A percentile compares a stretch with the other conserved stretches of the same genome.
phyloP scores from a whole-genome alignment of 495 filamentous ascomycete species.

The Penicillium flavigenum region DNA sequence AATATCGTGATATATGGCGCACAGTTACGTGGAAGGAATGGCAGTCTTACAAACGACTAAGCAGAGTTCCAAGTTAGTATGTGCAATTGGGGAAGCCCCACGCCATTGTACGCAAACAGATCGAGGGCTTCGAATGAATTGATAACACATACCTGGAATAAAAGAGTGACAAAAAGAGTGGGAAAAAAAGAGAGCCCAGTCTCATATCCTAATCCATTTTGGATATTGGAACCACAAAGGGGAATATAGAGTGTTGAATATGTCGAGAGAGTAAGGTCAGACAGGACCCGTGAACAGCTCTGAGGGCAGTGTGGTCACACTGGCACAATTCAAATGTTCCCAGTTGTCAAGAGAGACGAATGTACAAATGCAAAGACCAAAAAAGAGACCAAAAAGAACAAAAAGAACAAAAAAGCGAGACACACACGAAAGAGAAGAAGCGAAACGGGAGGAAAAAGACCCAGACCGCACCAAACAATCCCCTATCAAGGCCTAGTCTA shows the following conservation, averaged over 20 bases:
- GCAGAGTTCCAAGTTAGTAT: slow-evolving; percentile 1
- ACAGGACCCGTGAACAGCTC: background rate
- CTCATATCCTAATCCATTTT: slow-evolving; percentile 25
- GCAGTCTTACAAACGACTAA: background rate
- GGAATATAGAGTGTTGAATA: slow-evolving; percentile 2
- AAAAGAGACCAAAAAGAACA: background rate
- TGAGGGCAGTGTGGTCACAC: background rate
- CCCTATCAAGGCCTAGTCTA: slow-evolving; percentile 29
- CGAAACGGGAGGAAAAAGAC: slow-evolving; percentile 20
- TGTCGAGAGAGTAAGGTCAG: slow-evolving; percentile 11
- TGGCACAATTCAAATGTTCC: background rate
- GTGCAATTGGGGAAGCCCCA: background rate
- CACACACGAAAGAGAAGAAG: slow-evolving; percentile 14
- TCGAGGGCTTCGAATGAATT: background rate
- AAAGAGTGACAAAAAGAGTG: slow-evolving; percentile 16
- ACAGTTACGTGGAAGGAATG: background rate
- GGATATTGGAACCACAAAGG: slow-evolving; percentile 1
- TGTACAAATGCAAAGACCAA: background rate
- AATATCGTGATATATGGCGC: background rate
- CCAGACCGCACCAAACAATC: slow-evolving; percentile 25
- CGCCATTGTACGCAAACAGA: background rate
- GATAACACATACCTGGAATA: slow-evolving; percentile 19
- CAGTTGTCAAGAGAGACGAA: background rate
- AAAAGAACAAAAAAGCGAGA: slow-evolving; percentile 2
- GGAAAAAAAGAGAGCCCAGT: slow-evolving; percentile 5